Evolutionary conservation across 768 basidiomycete species (phyloP), one percentile per base, ranked within the genome.

Genomic region (Termitomyces sp.): DNA sequence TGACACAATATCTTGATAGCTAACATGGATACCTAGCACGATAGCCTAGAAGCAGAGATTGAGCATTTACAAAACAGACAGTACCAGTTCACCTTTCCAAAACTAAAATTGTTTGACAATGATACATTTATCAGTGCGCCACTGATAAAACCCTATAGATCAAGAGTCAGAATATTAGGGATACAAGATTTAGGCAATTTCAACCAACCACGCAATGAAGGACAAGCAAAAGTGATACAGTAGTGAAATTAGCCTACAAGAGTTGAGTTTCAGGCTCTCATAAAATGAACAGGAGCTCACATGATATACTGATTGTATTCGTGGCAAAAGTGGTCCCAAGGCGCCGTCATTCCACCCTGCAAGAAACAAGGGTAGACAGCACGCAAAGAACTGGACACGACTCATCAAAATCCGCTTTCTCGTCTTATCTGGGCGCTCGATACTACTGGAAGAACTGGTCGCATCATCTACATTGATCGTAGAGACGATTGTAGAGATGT

Each of bases 351-450:
- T 55, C 58, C 58, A 59, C 6, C 58, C 58, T n/a, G 58, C 58
- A 30, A 89, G 68, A 57, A 86, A 84, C 49, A 86, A 50, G 11
- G 74, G 71, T 71, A 74, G 82, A 60, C 84, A 87, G 35, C 85
- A 70, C 0, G 82, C 67, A 15, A 70, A 60, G 55, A 85, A 82
- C 57, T 88, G 85, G 26, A 85, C 63, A 21, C 63, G 64, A 31
- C 63, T 65, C 10, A 53, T 56, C 15, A 44, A 41, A 7, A 61
- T 65, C 46, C 73, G 68, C 30, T 65, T 61, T 19, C 57, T 60
- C 2, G 62, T 67, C 49, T 53, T 56, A 38, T 55, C 42, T 41
- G 45, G 51, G 5, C 23, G 42, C 23, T 62, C 52, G 23, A n/a
- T 19, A 19, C 10, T 31, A 28, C 26, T 17, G 3, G 48, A 19